Conservation (phyloP, 1,284 basidiomycete species). For the Trichosporon inkin region DNA sequence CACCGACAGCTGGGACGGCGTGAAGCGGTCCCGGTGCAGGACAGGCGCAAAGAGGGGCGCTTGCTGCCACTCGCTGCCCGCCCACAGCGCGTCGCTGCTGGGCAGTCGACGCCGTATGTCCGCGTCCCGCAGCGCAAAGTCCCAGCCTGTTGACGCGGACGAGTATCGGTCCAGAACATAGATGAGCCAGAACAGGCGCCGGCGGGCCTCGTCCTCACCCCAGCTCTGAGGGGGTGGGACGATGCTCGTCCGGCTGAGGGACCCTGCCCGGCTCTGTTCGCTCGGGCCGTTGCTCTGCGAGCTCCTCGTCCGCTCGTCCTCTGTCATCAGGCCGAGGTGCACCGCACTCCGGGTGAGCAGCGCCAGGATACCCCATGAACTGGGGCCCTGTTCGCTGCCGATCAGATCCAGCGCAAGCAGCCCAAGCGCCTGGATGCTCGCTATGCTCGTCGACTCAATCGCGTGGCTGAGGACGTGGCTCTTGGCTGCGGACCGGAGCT, state of each 20-base stretch:
- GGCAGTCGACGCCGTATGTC: slow-evolving; percentile 47
- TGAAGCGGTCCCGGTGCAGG: slow-evolving; percentile 29
- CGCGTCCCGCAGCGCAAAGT: slow-evolving; percentile 47
- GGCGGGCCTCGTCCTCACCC: slow-evolving; percentile 47
- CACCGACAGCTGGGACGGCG: slow-evolving; percentile 16
- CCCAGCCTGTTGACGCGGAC: slow-evolving; percentile 48
- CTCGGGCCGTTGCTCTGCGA: background rate
- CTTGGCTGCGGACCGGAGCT: slow-evolving; percentile 42
- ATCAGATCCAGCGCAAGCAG: slow-evolving; percentile 49
- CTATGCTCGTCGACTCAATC: slow-evolving; percentile 46
- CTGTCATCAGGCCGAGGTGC: slow-evolving; percentile 43
- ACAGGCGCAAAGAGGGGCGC: slow-evolving; percentile 39
- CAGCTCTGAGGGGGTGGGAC: slow-evolving; percentile 43
- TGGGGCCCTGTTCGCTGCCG: slow-evolving; percentile 47
- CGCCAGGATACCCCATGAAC: slow-evolving; percentile 48
- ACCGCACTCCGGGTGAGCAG: slow-evolving; percentile 47
- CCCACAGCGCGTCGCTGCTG: slow-evolving; percentile 44
- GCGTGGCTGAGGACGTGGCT: slow-evolving; percentile 47
- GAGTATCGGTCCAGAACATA: slow-evolving; percentile 49
- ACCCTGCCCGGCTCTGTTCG: slow-evolving; percentile 17
- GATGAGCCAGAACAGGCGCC: slow-evolving; percentile 50
- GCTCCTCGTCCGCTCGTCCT: slow-evolving; percentile 28
- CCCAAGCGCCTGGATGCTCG: slow-evolving; percentile 47
- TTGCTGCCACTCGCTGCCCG: background rate
- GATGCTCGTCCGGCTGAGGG: slow-evolving; percentile 43